Evolutionary conservation across 768 basidiomycete species (phyloP), one percentile per base, ranked within the genome.

Genomic region (Boletus sp.): DNA sequence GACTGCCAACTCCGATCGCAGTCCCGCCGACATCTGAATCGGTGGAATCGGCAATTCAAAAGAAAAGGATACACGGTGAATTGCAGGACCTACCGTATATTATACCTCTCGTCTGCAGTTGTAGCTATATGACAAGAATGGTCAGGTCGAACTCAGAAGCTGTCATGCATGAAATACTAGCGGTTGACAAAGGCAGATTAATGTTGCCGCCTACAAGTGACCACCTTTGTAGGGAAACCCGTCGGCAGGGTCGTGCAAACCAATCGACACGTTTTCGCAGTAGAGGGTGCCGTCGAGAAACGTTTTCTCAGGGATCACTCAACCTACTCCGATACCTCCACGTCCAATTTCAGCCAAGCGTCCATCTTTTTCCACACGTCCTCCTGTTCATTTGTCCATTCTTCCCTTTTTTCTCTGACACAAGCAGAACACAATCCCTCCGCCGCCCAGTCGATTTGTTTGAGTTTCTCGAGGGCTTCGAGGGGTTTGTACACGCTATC

Each of bases 401-500:
- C 89, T 49, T 76, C 77, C 52, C 73, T 70, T 72, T 89, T 90
- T 54, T 83, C 83, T 49, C 65, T 65, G 7, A 80, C 75, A 64
- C 89, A 91, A 4, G 76, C 75, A 7, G 62, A 61, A 70, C 89
- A 90, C 29, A 90, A 61, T 1, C 87, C 89, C 52, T 77, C 72
- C 10, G 69, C 66, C 1, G 56, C 74, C 89, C 90, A 91, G 60
- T 84, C 78, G 7, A 84, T 75, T 14, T 64, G 67, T 67, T 83
- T 85, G 47, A 89, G 78, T 47, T 71, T 71, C 65, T 86, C 80
- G 29, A 92, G 75, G 29, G 85, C 86, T 74, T 91, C 88, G 24
- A 92, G 75, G 28, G 89, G 90, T 49, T 80, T 85, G 64, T 83
- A 86, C 30, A 89, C 81, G 7, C 86, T 85, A 54, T 81, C 80